phyloP scores from a whole-genome alignment of 78 protist genomes.

The Paratrimastix pyriformis region DNA sequence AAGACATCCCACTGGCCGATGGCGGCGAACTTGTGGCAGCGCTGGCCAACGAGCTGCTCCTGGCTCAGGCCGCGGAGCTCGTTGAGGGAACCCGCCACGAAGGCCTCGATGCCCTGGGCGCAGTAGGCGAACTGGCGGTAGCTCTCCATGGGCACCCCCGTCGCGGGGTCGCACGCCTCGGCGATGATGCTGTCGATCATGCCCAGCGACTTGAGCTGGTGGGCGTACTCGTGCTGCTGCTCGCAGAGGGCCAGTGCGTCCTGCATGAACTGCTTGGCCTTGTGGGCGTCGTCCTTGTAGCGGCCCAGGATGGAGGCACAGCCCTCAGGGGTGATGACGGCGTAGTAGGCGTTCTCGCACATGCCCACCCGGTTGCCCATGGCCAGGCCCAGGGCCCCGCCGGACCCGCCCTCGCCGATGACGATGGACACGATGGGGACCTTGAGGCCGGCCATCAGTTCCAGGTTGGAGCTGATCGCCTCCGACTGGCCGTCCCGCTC shows the following conservation, averaged over 20 bases:
- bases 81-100: not conserved
- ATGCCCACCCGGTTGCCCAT: slow-evolving; percentile 44
- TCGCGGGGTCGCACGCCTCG: slow-evolving; percentile 14
- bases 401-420: slow-evolving; percentile 43
- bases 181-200: slow-evolving; percentile 34
- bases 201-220: slow-evolving; percentile 25
- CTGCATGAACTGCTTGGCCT: slow-evolving; percentile 2
- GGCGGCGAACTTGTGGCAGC: not conserved
- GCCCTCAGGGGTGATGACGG: slow-evolving; percentile 44
- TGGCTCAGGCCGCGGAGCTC: not conserved
- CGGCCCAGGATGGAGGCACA: slow-evolving; percentile 42
- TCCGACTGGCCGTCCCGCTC: slow-evolving; percentile 36
- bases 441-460: slow-evolving; percentile 15
- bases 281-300: slow-evolving; percentile 28
- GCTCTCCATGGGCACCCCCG: not conserved
- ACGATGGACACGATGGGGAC: slow-evolving; percentile 27
- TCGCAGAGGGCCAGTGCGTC: slow-evolving; percentile 24
- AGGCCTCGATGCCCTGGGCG: not conserved
- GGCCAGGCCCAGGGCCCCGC: slow-evolving; percentile 42
- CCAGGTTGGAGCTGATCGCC: slow-evolving; percentile 36
- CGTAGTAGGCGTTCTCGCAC: slow-evolving; percentile 29
- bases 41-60: not conserved
- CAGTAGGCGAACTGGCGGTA: not conserved
- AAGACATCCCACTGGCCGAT: not conserved
- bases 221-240: slow-evolving; percentile 21